Evolutionary conservation across 1,139 yeast species (phyloP).

Genomic region (Kodamaea suecica): DNA sequence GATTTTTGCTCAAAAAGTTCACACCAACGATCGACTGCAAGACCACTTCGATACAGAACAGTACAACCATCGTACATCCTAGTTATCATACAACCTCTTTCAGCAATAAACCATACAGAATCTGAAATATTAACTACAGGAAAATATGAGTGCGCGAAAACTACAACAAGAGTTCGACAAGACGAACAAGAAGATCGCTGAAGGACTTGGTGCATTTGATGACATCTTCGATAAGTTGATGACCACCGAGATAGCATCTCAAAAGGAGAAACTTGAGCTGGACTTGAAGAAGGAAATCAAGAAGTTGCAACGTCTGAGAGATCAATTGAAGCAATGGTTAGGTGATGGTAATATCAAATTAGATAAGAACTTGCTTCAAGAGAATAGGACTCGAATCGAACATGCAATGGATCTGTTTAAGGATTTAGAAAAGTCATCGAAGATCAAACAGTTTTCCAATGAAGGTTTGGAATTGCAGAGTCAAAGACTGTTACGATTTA

Average conservation of each 20-base stretch:
- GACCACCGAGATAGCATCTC: slow-evolving; percentile 78
- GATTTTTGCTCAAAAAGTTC: too few relatives aligned
- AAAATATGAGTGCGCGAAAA: slow-evolving; percentile 43
- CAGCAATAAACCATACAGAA: not conserved
- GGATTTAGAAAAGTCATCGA: slow-evolving; percentile 90
- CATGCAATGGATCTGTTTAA: slow-evolving; percentile 96
- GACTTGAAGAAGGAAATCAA: slow-evolving; percentile 95
- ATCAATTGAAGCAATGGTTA: slow-evolving; percentile 94
- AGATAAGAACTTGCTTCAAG: slow-evolving; percentile 69
- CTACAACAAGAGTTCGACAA: slow-evolving; percentile 84
- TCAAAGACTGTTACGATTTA: slow-evolving; percentile 28
- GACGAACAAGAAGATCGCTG: slow-evolving; percentile 89
- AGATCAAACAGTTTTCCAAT: slow-evolving; percentile 92
- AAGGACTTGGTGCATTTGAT: slow-evolving; percentile 89
- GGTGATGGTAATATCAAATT: slow-evolving; percentile 91
- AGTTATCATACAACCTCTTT: too few relatives aligned
- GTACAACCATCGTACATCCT: too few relatives aligned
- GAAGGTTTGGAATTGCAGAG: slow-evolving; percentile 81
- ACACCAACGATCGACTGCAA: too few relatives aligned
- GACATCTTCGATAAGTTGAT: slow-evolving; percentile 83
- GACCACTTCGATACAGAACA: too few relatives aligned
- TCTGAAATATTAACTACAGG: too few relatives aligned
- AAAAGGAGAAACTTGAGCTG: slow-evolving; percentile 89
- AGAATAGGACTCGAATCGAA: slow-evolving; percentile 81
- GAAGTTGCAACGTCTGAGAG: slow-evolving; percentile 89